Base-by-base conservation (phyloP, 1,284 basidiomycete species). In the Puccinia triticina region DNA sequence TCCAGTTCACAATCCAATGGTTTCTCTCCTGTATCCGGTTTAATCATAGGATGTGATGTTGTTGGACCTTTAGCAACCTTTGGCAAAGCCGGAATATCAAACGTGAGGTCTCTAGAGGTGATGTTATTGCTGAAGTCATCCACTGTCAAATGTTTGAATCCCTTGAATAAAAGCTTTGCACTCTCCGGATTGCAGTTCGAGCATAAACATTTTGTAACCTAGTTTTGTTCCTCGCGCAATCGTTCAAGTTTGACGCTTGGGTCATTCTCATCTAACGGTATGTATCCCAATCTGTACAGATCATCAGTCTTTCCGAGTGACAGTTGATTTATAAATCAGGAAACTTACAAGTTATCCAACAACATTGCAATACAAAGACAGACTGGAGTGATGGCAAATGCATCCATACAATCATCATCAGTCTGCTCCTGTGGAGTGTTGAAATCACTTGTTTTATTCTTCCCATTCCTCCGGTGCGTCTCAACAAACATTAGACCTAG, bases 381-480 rank as follows among this genome's bases (percentile, higher is more conserved):
- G 40, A 75, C 53, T 21, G 73, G 73, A 0, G 53, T 75, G 16
- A 75, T 57, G 4, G 73, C 73, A 32, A 75, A 61, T 4, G 50
- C 53, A 46, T 75, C 73, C 73, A 75, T 75, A 4, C 73, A 16
- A 48, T 76, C 11, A 48, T 76, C 55, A n/a, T 76, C 55, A n/a
- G 73, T 57, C 55, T 74, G 72, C 14, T 37, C 11, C 2, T 10
- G 37, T 64, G 64, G 64, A 11, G 32, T 72, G 2, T 2, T 21
- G 32, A 72, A 72, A 4, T 72, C 26, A 18, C 16, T 34, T 26
- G 32, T 29, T 29, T 29, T 29, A 16, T 73, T 73, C 23, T 73
- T 73, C 3, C 71, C 48, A 2, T 0, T 34, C n/a, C 14, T 46
- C 10, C 48, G 11, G 2, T 7, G 50, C 2, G 16, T 29, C 69